Base-by-base conservation (phyloP, 2,329 filamentous ascomycete species). In the Eutypella sp. region DNA sequence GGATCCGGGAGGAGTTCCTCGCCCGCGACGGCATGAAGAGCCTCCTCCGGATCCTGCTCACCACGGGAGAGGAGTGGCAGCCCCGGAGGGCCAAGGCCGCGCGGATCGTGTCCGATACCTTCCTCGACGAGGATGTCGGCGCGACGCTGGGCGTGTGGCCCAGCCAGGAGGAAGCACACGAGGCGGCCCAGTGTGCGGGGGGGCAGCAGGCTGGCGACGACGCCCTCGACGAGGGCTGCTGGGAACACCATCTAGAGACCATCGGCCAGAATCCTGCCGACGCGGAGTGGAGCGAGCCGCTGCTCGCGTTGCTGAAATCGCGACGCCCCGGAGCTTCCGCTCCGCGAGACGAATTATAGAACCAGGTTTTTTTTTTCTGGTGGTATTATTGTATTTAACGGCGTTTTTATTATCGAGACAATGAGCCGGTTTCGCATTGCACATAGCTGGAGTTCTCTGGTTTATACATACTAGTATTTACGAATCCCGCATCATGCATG, bases 121-220 rank as follows among this genome's bases (percentile, higher is more conserved):
- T 86, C 57, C 66, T 87, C n/a, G 82, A 87, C 56, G 73, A 76
- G 50, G 72, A 77, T 46, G 81, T 84, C 72, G 81, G 81, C 34
- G 81, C 81, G 2, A 67, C 68, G 20, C 51, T 74, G 16, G 78
- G 79, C 0, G 65, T 78, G 50, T 85, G 79, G 79, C 80, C 80
- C 0, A 67, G 52, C 19, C 55, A 52, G 18, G 51, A 57, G 4
- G n/a, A n/a, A n/a, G 64, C 64, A 41, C 55, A 60, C 33, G 60
- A 60, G 20, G 67, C 70, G 18, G 55, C 55, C 45, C 52, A 62
- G 40, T 78, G 73, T 39, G 60, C 56, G 34, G 51, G 52, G 15
- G 59, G 54, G 2, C 64, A 57, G 13, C 48, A 51, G 16, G n/a
- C n/a, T n/a, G n/a, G n/a, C n/a, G n/a, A n/a, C n/a, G 56, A 51